Base-by-base conservation (phyloP, 768 basidiomycete genomes). In the Cystobasidium onofrii region DNA sequence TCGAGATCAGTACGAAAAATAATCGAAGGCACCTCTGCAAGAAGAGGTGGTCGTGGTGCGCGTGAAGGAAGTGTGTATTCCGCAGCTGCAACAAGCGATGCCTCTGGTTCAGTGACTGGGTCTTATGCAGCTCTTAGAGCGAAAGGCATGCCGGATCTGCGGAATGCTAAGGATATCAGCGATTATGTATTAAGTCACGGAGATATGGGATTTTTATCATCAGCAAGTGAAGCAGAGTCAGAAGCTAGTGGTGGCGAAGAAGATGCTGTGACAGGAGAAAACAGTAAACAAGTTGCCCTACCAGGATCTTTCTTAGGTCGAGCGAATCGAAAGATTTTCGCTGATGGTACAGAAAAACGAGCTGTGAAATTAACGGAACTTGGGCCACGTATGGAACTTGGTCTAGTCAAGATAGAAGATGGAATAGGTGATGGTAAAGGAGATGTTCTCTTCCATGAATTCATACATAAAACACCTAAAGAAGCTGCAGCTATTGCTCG, bases 371-470 rank as follows among this genome's bases (percentile, higher is more conserved):
- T 99, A 65, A 90, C 95, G 67, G 96, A 99, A 82, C 87, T 97
- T 54, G 96, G 96, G 0, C 96, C 96, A 46, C 84, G 96, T 79
- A 89, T 99, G 88, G 96, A 99, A 81, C 82, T 98, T 77, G 85
- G 86, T 76, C 82, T 99, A 77, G 87, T 97, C 77, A 99, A 99
- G 84, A 92, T 99, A 73, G 87, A 88, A 20, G 95, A 97, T 81
- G 95, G 96, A 27, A 84, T 90, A 20, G 93, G 94, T 3, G 96
- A 94, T 81, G 94, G 88, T 78, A 92, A 95, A 81, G 92, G 96
- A 6, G 87, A 86, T 76, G 91, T 97, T 0, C 88, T 99, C 46
- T 96, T 90, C 83, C 96, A 99, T 80, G 88, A 91, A 82, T 90
- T 96, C 78, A 95, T 97, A 64, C 90, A 91, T 84, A 98, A 94